Percentiles rank a stretch among this genome's conserved stretches.
These are phyloP conservation scores for Leccinum subspadiceum DNA, from an alignment of 1,284 basidiomycete genomes.

Conservation along the genomic window DNA sequence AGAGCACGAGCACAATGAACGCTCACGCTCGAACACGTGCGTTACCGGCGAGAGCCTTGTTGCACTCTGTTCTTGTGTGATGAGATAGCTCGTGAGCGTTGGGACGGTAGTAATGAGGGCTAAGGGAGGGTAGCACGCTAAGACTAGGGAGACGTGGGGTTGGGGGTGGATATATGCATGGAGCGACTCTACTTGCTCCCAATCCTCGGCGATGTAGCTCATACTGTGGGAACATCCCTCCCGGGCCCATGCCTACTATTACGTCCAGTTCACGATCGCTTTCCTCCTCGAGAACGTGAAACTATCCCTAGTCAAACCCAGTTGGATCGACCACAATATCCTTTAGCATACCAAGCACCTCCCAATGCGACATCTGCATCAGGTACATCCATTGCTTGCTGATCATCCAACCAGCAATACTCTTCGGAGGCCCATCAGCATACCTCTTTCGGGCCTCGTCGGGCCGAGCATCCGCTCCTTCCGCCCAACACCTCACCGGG, in stretches of 20 bases:
- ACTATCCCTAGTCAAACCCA: constrained; percentile 47
- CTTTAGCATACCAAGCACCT: constrained; percentile 42
- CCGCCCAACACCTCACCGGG: constrained; percentile 55
- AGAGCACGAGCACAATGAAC: neutral
- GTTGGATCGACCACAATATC: constrained; percentile 44
- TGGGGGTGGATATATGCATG: constrained; percentile 69
- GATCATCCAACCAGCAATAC: constrained; percentile 71
- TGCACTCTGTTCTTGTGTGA: constrained; percentile 66
- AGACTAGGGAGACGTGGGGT: constrained; percentile 81
- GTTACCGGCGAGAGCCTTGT: constrained; percentile 70
- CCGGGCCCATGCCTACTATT: neutral
- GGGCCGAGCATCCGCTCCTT: constrained; percentile 54
- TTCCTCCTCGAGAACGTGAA: constrained; percentile 53
- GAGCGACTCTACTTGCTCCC: neutral
- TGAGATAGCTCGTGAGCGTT: constrained; percentile 90
- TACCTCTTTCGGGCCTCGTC: constrained; percentile 44
- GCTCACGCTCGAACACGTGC: constrained; percentile 79
- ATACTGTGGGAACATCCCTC: constrained; percentile 13
- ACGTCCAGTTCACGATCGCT: constrained; percentile 43
- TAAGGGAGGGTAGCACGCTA: constrained; percentile 90
- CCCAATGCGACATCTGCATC: constrained; percentile 42
- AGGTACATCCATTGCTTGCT: constrained; percentile 58
- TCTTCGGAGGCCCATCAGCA: constrained; percentile 56
- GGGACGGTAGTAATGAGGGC: constrained; percentile 73
- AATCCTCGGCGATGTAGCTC: neutral